These are phyloP conservation scores for Phlegmacium glaucopus DNA, from an alignment of 768 basidiomycete genomes.

Conservation along the genomic window DNA sequence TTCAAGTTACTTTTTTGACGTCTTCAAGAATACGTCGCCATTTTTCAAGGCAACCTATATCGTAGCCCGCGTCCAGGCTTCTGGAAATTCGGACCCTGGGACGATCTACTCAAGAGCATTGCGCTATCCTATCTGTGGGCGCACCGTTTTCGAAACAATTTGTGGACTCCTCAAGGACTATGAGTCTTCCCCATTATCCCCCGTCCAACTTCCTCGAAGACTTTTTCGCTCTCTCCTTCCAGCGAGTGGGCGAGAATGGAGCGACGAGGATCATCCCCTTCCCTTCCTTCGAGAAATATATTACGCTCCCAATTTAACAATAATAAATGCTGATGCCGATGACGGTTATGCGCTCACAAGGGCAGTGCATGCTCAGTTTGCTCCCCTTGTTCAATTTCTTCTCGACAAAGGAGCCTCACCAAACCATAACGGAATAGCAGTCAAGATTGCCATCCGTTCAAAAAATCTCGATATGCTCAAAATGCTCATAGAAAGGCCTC, in stretches of 20 bases:
- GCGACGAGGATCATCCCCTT: slow-evolving; percentile 50
- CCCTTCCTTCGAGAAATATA: slow-evolving; percentile 64
- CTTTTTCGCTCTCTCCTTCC: slow-evolving; percentile 56
- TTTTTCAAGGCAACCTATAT: slow-evolving; percentile 71
- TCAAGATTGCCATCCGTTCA: slow-evolving; percentile 72
- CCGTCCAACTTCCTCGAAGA: slow-evolving; percentile 54
- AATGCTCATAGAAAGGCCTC: slow-evolving; percentile 40
- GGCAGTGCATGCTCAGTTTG: slow-evolving; percentile 65
- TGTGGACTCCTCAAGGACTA: slow-evolving; percentile 26
- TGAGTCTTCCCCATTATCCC: slow-evolving; percentile 1
- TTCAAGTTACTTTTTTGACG: slow-evolving; percentile 47
- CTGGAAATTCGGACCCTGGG: slow-evolving; percentile 13
- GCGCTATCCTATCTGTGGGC: slow-evolving; percentile 59
- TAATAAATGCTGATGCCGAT: slow-evolving; percentile 59
- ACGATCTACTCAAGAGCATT: slow-evolving; percentile 47
- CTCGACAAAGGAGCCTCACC: slow-evolving; percentile 76
- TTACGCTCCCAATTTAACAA: slow-evolving; percentile 31
- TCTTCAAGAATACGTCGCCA: slow-evolving; percentile 54
- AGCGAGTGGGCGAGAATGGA: slow-evolving; percentile 34
- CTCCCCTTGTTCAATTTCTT: slow-evolving; percentile 66
- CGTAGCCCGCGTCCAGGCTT: slow-evolving; percentile 24
- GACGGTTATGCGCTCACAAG: slow-evolving; percentile 80
- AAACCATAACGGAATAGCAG: slow-evolving; percentile 52
- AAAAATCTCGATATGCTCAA: slow-evolving; percentile 66
- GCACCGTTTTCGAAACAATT: slow-evolving; percentile 44